These are phyloP conservation scores for Populus deltoides DNA, from an alignment of 345 rosid genomes.

Conservation along the genomic window DNA sequence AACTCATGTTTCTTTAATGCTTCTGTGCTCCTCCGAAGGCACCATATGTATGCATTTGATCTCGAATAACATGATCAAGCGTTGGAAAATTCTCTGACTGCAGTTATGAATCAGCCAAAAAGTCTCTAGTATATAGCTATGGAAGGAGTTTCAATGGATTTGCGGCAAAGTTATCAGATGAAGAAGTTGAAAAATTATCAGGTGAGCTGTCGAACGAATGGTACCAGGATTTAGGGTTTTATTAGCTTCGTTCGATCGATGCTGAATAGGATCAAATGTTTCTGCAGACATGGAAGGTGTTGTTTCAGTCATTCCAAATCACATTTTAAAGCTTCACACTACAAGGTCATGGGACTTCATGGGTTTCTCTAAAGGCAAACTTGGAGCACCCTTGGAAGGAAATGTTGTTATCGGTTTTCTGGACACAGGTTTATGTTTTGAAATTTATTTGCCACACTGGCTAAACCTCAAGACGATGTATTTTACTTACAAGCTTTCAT, in stretches of 20 bases:
- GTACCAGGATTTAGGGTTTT: neutral
- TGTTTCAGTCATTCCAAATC: constrained; percentile 28
- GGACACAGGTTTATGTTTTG: constrained; percentile 20
- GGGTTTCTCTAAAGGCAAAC: constrained; percentile 16
- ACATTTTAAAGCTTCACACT: constrained; percentile 24
- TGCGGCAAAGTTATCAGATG: constrained; percentile 41
- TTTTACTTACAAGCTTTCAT: neutral
- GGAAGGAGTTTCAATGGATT: constrained; percentile 42
- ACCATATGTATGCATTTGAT: neutral
- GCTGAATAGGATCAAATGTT: neutral
- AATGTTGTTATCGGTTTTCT: constrained; percentile 26
- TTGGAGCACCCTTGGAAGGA: constrained; percentile 9
- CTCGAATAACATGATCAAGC: neutral
- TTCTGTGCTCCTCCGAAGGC: neutral
- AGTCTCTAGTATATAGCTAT: constrained; percentile 37
- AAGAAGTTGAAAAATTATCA: constrained; percentile 34
- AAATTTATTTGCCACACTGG: neutral
- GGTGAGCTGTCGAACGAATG: constrained; percentile 18
- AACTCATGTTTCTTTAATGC: neutral
- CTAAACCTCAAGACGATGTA: neutral
- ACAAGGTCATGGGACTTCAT: constrained; percentile 36
- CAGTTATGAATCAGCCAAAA: constrained; percentile 29
- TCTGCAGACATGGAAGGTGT: constrained; percentile 27
- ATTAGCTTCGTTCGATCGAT: neutral
- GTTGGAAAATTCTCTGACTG: neutral